These are phyloP conservation scores for Fistulifera pelliculosa DNA, from an alignment of 108 stramenopile species.

Conservation along the genomic window DNA sequence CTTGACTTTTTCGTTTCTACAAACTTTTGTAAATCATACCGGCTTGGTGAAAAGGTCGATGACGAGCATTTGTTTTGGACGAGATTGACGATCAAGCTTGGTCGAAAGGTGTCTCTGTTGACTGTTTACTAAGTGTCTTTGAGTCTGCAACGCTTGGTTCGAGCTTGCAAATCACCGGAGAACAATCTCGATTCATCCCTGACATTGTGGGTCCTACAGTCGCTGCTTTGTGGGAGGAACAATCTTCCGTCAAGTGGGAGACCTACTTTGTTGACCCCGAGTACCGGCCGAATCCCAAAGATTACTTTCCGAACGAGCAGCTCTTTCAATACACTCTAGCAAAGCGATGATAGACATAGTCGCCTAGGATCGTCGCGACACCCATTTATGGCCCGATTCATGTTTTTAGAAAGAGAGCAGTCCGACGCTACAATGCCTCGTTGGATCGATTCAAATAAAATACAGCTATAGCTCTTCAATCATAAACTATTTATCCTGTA, in stretches of 20 bases:
- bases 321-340: conserved; percentile 50
- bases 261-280: conserved; percentile 78
- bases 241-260: conserved; percentile 35
- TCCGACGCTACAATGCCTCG: too few relatives aligned
- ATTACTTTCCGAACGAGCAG: conserved; percentile 79
- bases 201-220: conserved; percentile 70
- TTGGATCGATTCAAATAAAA: too few relatives aligned
- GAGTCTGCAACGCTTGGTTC: conserved; percentile 65
- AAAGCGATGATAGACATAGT: not conserved
- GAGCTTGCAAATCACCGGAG: conserved; percentile 72
- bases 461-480: too few relatives aligned
- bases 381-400: too few relatives aligned
- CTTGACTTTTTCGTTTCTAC: conserved; percentile 38
- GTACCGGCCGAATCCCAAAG: conserved; percentile 84
- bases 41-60: conserved; percentile 8
- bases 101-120: conserved; percentile 33
- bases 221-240: conserved; percentile 65
- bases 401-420: too few relatives aligned
- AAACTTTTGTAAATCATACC: conserved; percentile 36
- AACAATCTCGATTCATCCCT: conserved; percentile 68
- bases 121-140: conserved; percentile 60
- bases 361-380: too few relatives aligned
- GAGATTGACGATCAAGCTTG: conserved; percentile 57
- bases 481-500: too few relatives aligned
- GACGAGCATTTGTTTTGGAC: conserved; percentile 43